These are phyloP conservation scores for Solanum virginianum DNA, from an alignment of 257 asterid genomes.

Conservation along the genomic window DNA sequence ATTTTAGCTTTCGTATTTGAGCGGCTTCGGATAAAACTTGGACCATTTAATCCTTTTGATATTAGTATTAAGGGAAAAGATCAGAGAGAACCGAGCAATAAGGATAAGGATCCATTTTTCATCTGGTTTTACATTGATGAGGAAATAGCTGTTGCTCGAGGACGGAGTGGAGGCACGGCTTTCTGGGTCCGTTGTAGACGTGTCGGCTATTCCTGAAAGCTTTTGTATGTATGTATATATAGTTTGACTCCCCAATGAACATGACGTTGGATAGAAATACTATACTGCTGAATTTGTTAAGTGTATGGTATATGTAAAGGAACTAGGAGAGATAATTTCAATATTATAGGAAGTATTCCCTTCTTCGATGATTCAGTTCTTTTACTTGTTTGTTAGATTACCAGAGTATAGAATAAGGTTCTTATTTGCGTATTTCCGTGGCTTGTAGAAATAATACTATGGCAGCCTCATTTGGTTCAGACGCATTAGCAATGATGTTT, in stretches of 20 bases:
- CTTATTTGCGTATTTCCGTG: not conserved
- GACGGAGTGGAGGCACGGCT: conserved; percentile 90
- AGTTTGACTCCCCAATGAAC: not conserved
- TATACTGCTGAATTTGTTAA: not conserved
- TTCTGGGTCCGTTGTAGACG: conserved; percentile 81
- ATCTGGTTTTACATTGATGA: conserved; percentile 87
- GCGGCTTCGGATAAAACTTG: conserved; percentile 53
- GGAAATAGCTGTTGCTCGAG: conserved; percentile 95
- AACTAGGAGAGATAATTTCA: not conserved
- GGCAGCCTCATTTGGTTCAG: not conserved
- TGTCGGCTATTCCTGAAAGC: conserved; percentile 5
- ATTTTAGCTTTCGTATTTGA: conserved; percentile 75
- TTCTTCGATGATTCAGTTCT: not conserved
- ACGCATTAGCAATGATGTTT: not conserved
- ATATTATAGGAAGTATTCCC: not conserved
- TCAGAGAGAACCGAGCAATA: conserved; percentile 61
- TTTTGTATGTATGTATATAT: not conserved
- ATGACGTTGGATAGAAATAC: not conserved
- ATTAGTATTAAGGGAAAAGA: conserved; percentile 53
- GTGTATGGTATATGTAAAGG: not conserved
- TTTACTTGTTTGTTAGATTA: not conserved
- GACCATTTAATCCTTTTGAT: conserved; percentile 66
- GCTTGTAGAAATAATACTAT: not conserved
- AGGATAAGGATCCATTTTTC: conserved; percentile 70
- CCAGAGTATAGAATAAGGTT: not conserved